Conservation (phyloP, 2,329 filamentous ascomycete species). For the Penicillium sp. region DNA sequence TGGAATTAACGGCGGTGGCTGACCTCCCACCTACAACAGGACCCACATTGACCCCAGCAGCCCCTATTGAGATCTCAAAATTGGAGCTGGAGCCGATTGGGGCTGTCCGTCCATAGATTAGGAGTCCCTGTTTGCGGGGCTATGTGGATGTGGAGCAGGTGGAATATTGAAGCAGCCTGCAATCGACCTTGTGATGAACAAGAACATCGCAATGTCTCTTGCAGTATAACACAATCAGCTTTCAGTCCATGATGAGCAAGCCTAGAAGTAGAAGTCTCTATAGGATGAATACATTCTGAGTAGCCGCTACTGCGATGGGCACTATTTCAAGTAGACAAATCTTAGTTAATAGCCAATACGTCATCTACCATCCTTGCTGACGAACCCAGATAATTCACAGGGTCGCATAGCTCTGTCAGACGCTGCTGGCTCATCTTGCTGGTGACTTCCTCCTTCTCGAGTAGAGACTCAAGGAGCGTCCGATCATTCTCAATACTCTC, state of each 20-base stretch:
- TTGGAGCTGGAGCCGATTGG: slow-evolving; percentile 2
- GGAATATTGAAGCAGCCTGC: neutral
- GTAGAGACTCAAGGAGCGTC: slow-evolving; percentile 50
- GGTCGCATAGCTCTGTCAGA: slow-evolving; percentile 60
- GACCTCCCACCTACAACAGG: slow-evolving; percentile 17
- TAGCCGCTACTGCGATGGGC: neutral
- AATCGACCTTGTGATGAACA: neutral
- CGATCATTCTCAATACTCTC: slow-evolving; percentile 52
- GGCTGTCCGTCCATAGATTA: neutral
- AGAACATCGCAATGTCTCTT: neutral
- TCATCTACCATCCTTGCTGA: slow-evolving; percentile 40
- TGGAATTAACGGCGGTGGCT: slow-evolving; percentile 1
- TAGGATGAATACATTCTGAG: neutral
- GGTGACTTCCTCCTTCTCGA: slow-evolving; percentile 46
- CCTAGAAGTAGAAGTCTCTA: neutral
- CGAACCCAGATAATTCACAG: slow-evolving; percentile 50
- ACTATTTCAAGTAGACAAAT: neutral
- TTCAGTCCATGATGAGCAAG: neutral
- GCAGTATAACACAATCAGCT: neutral
- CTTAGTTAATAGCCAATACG: slow-evolving; percentile 28
- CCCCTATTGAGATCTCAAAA: slow-evolving; percentile 1
- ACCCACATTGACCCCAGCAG: slow-evolving; percentile 16
- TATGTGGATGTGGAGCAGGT: slow-evolving; percentile 17
- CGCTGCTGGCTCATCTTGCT: slow-evolving; percentile 50
- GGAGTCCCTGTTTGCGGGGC: slow-evolving; percentile 14